Base-by-base conservation (phyloP, 768 basidiomycete genomes). In the Phylloporus sp. region DNA sequence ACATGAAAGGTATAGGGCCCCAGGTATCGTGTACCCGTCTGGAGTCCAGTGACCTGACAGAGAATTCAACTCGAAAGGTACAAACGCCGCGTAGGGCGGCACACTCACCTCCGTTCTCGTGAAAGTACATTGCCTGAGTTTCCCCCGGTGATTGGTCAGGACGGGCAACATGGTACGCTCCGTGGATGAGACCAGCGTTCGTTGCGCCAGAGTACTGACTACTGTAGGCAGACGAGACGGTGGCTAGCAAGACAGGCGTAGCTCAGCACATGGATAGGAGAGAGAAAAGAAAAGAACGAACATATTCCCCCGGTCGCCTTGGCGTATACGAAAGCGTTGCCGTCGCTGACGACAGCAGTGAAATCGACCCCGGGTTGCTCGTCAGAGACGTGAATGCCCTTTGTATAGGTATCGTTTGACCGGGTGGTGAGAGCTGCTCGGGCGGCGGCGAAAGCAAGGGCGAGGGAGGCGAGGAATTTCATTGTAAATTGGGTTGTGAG, bases 251-350 rank as follows among this genome's bases (percentile, higher is more conserved):
- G 13, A 23, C 13, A 3, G 11, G n/a, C 4, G 8, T 28, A 15
- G 23, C 14, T 54, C 14, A 50, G 41, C 22, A 31, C 8, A 32
- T 3, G 6, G 26, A 37, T 34, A 10, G 28, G 5, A 43, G 9
- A 38, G n/a, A 27, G 0, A 43, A 41, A 29, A 6, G 6, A 18
- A 28, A 46, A 37, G 7, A 55, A 68, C 46, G 40, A 38, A 80
- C 79, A 57, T n/a, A 70, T 80, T 9, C 76, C 76, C 59, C 84
- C 81, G 3, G 82, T 84, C 9, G 81, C 82, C 59, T 84, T 84
- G 73, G 84, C 82, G 57, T 73, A 84, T 3, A 67, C 78, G 54
- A 81, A 84, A 10, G 66, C 45, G 27, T 81, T 60, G 4, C 78
- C 81, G 49, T 77, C 76, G 13, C 71, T 59, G 49, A 67, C 71